phyloP scores from a whole-genome alignment of 2,329 filamentous ascomycete species.

The Cylindrodendrum hubeiense region DNA sequence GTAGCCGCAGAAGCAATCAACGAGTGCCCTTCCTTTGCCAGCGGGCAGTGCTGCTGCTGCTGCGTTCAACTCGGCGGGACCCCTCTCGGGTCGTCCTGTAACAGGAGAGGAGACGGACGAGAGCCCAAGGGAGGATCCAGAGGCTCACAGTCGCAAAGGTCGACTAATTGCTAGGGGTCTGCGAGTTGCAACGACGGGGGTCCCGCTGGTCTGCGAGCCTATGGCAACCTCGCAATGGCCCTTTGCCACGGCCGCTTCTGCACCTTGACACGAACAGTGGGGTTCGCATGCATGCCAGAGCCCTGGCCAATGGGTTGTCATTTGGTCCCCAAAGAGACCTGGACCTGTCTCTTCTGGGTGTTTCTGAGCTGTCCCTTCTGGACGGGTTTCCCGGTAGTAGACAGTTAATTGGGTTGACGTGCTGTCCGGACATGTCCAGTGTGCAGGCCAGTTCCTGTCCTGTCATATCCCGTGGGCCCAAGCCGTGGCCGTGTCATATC shows the following conservation, averaged over 20 bases:
- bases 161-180: not conserved
- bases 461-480: not conserved
- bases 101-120: not conserved
- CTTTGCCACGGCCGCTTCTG: constrained; percentile 16
- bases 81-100: not conserved
- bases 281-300: constrained; percentile 21
- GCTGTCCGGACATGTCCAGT: not conserved
- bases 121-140: not conserved
- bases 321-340: not conserved
- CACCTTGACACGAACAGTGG: constrained; percentile 31
- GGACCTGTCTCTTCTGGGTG: not conserved
- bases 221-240: constrained; percentile 10
- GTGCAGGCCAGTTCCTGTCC: not conserved
- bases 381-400: too few relatives aligned
- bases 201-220: not conserved
- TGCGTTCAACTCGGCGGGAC: not conserved
- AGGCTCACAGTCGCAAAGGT: not conserved
- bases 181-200: not conserved
- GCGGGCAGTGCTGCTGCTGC: too few relatives aligned
- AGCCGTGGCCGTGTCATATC: not conserved
- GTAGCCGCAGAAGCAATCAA: not conserved
- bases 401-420: not conserved
- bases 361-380: too few relatives aligned
- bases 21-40: too few relatives aligned
- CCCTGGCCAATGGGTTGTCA: constrained; percentile 16